These are phyloP conservation scores for Eucalyptus virginea DNA, from an alignment of 345 rosid species.

Conservation along the genomic window DNA sequence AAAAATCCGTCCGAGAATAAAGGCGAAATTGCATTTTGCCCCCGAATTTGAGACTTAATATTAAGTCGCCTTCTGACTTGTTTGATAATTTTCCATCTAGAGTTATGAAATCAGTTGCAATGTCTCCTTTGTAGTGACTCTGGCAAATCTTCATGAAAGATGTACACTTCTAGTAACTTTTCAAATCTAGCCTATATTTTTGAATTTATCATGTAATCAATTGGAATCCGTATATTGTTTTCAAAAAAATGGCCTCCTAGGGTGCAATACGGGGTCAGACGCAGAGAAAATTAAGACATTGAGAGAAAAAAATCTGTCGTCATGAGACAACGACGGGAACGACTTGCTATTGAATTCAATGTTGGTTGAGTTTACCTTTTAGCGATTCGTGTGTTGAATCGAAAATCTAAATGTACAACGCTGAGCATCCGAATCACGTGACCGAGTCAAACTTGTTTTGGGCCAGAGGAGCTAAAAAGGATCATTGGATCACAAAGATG, in stretches of 20 bases:
- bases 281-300: background rate
- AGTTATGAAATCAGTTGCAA: background rate
- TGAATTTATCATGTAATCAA: background rate
- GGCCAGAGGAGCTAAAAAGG: background rate
- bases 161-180: background rate
- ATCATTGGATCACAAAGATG: background rate
- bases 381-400: background rate
- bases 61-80: background rate
- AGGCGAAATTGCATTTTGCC: background rate
- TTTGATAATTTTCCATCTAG: background rate
- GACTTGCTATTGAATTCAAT: background rate
- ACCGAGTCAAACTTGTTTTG: background rate
- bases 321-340: background rate
- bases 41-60: background rate
- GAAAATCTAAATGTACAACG: background rate
- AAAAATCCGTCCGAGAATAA: background rate
- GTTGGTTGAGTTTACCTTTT: background rate
- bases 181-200: background rate
- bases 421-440: background rate
- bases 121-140: background rate
- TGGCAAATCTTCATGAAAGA: background rate
- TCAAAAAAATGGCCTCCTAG: background rate
- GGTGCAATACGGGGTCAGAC: background rate
- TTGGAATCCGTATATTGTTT: background rate
- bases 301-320: background rate